These are phyloP conservation scores for Carex kokanica DNA, from an alignment of 176 grass and related monocot species.

Conservation along the genomic window DNA sequence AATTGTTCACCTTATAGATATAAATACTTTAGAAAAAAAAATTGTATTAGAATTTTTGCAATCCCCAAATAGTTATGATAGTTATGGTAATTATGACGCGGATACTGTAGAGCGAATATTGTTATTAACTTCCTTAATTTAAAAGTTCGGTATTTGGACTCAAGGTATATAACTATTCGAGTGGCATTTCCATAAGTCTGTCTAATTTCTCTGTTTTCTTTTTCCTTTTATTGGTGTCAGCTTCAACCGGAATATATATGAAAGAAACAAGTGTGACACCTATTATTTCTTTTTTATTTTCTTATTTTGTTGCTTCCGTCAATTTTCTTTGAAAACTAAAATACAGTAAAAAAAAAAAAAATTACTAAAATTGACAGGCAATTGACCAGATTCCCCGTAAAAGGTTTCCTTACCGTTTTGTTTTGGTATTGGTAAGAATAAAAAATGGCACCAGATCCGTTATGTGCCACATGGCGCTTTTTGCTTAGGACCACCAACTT, in stretches of 20 bases:
- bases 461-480: not conserved
- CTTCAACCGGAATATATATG: not conserved
- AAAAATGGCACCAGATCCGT: not conserved
- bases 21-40: too few species aligned
- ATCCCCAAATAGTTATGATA: too few species aligned
- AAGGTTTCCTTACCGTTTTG: not conserved
- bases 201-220: not conserved
- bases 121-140: too few species aligned
- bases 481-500: slow-evolving; percentile 18
- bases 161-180: not conserved
- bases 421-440: slow-evolving; percentile 16
- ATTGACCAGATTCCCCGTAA: not conserved
- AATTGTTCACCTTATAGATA: too few species aligned
- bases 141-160: not conserved
- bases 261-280: too few species aligned
- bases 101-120: too few species aligned
- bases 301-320: too few species aligned
- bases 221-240: not conserved
- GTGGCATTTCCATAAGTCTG: too few species aligned
- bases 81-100: too few species aligned
- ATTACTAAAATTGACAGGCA: not conserved
- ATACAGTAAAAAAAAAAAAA: not conserved
- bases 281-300: too few species aligned
- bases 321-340: not conserved
- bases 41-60: too few species aligned